phyloP scores from a whole-genome alignment of 2,329 filamentous ascomycete genomes.

The Cordyceps tenuipes region DNA sequence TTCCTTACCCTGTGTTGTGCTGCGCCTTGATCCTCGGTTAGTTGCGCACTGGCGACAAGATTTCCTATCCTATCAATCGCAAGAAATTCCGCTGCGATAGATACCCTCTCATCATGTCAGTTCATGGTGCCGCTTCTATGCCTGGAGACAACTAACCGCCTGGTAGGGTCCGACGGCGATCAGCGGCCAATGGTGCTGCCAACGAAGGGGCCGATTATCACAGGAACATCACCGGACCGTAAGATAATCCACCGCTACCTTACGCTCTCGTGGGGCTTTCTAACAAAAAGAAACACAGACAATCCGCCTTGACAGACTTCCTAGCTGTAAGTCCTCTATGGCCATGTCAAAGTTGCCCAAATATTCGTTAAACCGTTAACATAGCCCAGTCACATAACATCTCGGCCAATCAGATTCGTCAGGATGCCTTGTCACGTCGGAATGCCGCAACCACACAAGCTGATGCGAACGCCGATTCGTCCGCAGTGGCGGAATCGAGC shows the following conservation, averaged over 20 bases:
- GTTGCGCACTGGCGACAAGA: neutral
- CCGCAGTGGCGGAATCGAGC: constrained; percentile 18
- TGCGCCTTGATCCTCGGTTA: no score
- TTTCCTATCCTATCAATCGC: neutral
- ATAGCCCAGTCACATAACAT: constrained; percentile 58
- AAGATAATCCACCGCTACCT: constrained; percentile 14
- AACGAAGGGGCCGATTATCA: neutral
- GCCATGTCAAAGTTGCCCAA: neutral
- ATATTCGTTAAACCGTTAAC: constrained; percentile 16
- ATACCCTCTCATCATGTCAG: neutral
- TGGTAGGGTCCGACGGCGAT: constrained; percentile 12
- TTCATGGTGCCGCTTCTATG: neutral
- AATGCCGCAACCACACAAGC: constrained; percentile 20
- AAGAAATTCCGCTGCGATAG: neutral
- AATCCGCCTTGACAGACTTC: constrained; percentile 47
- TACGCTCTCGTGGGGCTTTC: constrained; percentile 9
- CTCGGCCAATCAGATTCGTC: constrained; percentile 48
- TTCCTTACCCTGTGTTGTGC: neutral
- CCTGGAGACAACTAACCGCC: constrained; percentile 9
- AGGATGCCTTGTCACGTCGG: constrained; percentile 40
- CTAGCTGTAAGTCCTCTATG: constrained; percentile 32
- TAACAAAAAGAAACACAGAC: constrained; percentile 21
- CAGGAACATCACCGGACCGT: constrained; percentile 33
- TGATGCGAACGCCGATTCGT: constrained; percentile 16
- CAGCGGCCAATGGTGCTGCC: constrained; percentile 9